Evolutionary conservation across 192 early-diverging fungal species (phyloP), one percentile per base, ranked within the genome.

Genomic region (Podila epicladia): DNA sequence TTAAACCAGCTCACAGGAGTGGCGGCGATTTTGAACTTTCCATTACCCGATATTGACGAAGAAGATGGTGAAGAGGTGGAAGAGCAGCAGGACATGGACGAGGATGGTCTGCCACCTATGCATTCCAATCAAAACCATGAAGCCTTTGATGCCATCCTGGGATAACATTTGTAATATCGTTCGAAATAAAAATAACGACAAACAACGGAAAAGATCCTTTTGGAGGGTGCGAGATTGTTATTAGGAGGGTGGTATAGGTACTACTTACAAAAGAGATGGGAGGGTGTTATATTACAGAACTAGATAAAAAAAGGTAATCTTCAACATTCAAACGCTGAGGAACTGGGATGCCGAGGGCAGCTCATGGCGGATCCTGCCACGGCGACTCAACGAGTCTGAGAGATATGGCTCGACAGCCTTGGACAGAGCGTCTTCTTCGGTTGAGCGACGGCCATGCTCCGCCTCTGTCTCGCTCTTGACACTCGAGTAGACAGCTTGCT

Each of bases 1-100:
- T 87, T 99, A 17, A 92, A 90, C 72, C 96, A 98, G 84, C 84
- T 99, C 48, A 93, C 96, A 22, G 98, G 98, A 29, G 94, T 99
- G 8, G 98, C 98, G 12, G 95, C 96, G 6, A 95, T 97, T 57
- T 84, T 97, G 49, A 93, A 90, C 62, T 99, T 97, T 65, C 95
- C 97, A n/a, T 70, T 99, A 58, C 94, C 93, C 28, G 92, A 96
- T 26, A 82, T 94, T 51, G 95, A 97, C 31, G 92, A 91, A 13
- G 93, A 91, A 50, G 84, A 83, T 0, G 90, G 92, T 19, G 80
- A 75, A 33, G 82, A 85, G 20, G 66, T 80, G 24, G 64, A 38
- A 22, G 79, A 85, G 31, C 85, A 74, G 11, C 45, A 62, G 3
- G 53, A 51, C 8, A 5, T 64, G 62, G 74, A 75, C 7, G 74